A percentile compares a stretch with the other conserved stretches of the same genome.
These are phyloP conservation scores for Sclerospora graminicola DNA, from an alignment of 352 stramenopile genomes.

Conservation along the genomic window DNA sequence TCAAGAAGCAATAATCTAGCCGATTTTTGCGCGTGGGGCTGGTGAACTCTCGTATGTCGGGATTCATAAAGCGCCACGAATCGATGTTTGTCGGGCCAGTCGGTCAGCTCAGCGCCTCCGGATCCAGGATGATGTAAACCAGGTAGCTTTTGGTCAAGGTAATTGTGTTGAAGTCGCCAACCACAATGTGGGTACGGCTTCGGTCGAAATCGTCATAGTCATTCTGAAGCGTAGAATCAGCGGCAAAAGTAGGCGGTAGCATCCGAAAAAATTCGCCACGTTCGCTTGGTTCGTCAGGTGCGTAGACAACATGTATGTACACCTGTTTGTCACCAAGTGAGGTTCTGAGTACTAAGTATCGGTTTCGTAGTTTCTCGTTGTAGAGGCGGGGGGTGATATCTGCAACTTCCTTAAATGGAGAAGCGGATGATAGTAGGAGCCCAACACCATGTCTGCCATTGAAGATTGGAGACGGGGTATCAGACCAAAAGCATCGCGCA, in stretches of 20 bases:
- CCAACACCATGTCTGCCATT: conserved; percentile 4
- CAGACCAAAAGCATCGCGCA: conserved; percentile 8
- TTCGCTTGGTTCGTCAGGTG: conserved; percentile 1
- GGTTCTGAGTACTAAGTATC: conserved; percentile 10
- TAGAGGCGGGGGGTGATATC: conserved; percentile 2
- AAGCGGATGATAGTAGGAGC: conserved; percentile 3
- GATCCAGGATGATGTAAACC: neutral
- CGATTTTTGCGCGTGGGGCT: conserved; percentile 5
- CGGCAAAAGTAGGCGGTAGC: neutral
- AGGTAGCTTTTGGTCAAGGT: neutral
- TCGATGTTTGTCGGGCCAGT: conserved; percentile 1
- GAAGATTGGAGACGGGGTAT: conserved; percentile 6
- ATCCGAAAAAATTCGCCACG: conserved; percentile 1
- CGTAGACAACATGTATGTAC: conserved; percentile 9
- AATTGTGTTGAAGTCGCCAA: neutral
- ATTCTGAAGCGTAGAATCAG: neutral
- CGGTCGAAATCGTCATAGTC: neutral
- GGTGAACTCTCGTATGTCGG: conserved; percentile 2
- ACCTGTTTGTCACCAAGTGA: neutral
- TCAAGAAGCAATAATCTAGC: conserved; percentile 11
- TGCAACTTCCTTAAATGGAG: conserved; percentile 4
- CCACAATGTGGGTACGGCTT: neutral
- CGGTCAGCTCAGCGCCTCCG: neutral
- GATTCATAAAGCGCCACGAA: conserved; percentile 5
- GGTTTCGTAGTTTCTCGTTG: neutral